Evolutionary conservation across 805 yeast species (phyloP), one percentile per base, ranked within the genome.

Genomic region (Diddensiella transvaalensis): DNA sequence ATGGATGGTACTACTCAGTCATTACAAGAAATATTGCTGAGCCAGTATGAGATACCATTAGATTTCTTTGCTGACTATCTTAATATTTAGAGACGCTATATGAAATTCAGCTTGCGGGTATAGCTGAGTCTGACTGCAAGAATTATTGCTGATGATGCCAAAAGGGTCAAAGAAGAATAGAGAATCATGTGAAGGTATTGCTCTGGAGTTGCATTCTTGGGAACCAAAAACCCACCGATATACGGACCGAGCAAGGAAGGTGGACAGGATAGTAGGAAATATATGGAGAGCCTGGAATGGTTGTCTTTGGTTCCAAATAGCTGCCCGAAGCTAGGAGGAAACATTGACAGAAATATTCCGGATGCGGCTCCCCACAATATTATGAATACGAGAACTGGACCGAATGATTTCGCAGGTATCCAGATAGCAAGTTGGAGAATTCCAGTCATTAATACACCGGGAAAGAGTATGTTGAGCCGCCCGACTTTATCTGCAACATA

Each of bases 401-500:
- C 52, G 24, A 50, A 48, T 19, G 37, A 37, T n/a, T 46, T 42
- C 22, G 49, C 55, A 17, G 59, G 58, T 23, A 48, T 32, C 53
- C 54, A 51, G 17, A 53, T 33, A 3, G 42, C 48, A 18, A 66
- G 48, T 11, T 51, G 66, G 11, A 63, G 50, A 3, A 68, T 48
- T 3, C 70, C 70, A n/a, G 68, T 46, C 30, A 65, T n/a, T 32
- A 60, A 19, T 3, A 61, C 52, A 32, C 59, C 61, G 4, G 69
- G 60, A 24, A 63, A 49, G 19, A 64, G 55, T 13, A 61, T 58
- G 40, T 76, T 77, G 48, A 67, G 56, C 36, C 79, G 61, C 3
- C 83, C 83, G 29, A 68, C 42, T 13, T 51, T 59, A 55, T 78
- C 82, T 15, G 75, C 80, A 13, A 70, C 15, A 36, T 65, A 53